These are phyloP conservation scores for Petunia hybrid DNA, from an alignment of 305 asterid species.

Conservation along the genomic window DNA sequence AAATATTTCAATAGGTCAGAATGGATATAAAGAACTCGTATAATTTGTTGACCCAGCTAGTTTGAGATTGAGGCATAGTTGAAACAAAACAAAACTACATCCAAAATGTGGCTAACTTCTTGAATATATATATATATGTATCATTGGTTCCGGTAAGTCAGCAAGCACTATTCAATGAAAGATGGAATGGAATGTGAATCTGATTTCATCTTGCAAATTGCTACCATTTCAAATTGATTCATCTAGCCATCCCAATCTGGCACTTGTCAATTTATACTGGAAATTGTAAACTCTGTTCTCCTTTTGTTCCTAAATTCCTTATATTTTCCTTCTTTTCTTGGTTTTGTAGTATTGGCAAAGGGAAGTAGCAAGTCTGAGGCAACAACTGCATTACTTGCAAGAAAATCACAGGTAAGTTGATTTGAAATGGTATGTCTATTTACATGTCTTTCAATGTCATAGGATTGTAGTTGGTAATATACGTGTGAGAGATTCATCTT, in stretches of 20 bases:
- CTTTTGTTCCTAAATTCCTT: neutral
- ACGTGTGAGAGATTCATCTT: neutral
- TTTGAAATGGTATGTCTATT: constrained; percentile 16
- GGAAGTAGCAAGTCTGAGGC: constrained; percentile 50
- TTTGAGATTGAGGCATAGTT: neutral
- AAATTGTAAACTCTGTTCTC: neutral
- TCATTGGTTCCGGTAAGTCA: neutral
- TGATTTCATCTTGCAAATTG: neutral
- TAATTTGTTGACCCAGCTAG: neutral
- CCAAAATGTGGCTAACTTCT: neutral
- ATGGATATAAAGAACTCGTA: neutral
- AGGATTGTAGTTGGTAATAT: neutral
- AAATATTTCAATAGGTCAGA: neutral
- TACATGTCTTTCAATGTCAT: neutral
- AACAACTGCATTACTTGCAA: constrained; percentile 51
- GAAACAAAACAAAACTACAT: neutral
- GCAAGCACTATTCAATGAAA: constrained; percentile 1
- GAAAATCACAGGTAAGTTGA: constrained; percentile 47
- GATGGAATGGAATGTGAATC: neutral
- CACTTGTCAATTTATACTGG: neutral
- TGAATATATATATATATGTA: neutral
- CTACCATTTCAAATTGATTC: neutral
- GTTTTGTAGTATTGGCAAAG: constrained; percentile 51
- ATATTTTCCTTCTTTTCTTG: neutral
- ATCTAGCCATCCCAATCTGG: constrained; percentile 9